These are phyloP conservation scores for Colletotrichum navitas DNA, from an alignment of 2,329 filamentous ascomycete species.

Conservation along the genomic window DNA sequence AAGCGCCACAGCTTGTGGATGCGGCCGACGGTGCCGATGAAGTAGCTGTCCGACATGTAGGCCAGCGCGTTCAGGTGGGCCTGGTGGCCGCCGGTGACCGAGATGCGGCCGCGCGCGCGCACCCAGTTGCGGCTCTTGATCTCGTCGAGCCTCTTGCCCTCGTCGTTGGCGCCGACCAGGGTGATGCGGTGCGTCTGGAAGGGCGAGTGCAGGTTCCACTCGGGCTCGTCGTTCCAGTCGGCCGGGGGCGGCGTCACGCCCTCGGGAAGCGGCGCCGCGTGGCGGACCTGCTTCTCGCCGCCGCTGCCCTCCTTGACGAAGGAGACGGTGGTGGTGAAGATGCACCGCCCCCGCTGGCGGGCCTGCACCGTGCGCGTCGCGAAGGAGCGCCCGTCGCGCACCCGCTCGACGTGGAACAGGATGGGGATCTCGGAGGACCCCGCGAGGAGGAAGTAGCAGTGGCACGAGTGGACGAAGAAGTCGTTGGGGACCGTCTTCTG, in stretches of 20 bases:
- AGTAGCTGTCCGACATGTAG: slow-evolving; percentile 93
- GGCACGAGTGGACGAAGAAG: slow-evolving; percentile 94
- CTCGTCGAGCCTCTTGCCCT: slow-evolving; percentile 54
- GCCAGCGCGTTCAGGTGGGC: slow-evolving; percentile 90
- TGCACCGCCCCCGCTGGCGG: slow-evolving; percentile 85
- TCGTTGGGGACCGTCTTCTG: slow-evolving; percentile 85
- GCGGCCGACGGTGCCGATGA: slow-evolving; percentile 88
- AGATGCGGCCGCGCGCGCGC: slow-evolving; percentile 80
- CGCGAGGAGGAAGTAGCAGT: slow-evolving; percentile 98
- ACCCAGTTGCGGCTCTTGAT: slow-evolving; percentile 70
- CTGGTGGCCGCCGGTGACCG: slow-evolving; percentile 77
- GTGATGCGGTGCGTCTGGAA: slow-evolving; percentile 61
- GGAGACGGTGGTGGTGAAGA: slow-evolving; percentile 95
- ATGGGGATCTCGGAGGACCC: slow-evolving; percentile 88
- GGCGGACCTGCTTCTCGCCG: slow-evolving; percentile 67
- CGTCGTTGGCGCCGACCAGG: slow-evolving; percentile 59
- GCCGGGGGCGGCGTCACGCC: slow-evolving; percentile 54
- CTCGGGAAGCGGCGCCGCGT: slow-evolving; percentile 72
- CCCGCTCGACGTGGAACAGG: slow-evolving; percentile 93
- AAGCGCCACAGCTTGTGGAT: slow-evolving; percentile 86
- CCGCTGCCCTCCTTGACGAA: slow-evolving; percentile 79
- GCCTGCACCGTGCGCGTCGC: slow-evolving; percentile 97
- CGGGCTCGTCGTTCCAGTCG: slow-evolving; percentile 57
- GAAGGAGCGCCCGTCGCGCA: slow-evolving; percentile 90
- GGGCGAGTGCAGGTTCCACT: slow-evolving; percentile 64